Base-by-base conservation (phyloP, 164 flowering plant species). In the Saururus chinensis region DNA sequence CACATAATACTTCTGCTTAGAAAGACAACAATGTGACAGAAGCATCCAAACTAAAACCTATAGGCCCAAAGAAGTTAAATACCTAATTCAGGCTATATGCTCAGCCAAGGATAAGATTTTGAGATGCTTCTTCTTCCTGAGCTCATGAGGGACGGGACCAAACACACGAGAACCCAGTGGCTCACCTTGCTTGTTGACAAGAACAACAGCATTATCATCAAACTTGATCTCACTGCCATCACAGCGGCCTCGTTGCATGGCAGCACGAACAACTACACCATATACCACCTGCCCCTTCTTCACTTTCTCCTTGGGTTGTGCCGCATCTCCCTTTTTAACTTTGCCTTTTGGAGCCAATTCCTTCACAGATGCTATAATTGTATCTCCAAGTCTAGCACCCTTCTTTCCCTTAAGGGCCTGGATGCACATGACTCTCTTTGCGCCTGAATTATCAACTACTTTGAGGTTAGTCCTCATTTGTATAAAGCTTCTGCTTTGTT, bases 201-300 rank as follows among this genome's bases (percentile, higher is more conserved):
- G 80, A 19, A 89, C 97, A 9, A 78, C 87, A 12, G 98, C 96
- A 80, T 92, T 92, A 70, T 89, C 97, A 71, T 92, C 97, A 74
- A 92, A 89, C 75, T 80, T 88, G 64, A 86, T 77, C 68, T 80
- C 86, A 66, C 96, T 90, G 26, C 97, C 98, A 74, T 93, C 95
- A 68, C 84, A 80, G 25, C 95, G 83, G 20, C 90, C 90, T 3
- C 74, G 59, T 58, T 73, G 88, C 97, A 88, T 93, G 53, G 97
- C 97, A 60, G 98, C 96, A 53, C 95, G 92, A 13, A 93, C 97
- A 51, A 93, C 92, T 26, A 93, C 97, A 57, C 80, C 92, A 66
- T 76, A 74, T 0, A 84, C 89, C 60, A 88, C 96, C 19, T 85
- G 76, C 51, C 70, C 70, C 56, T 67, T 67, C 81, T 93, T 88